Evolutionary conservation across 2,329 filamentous ascomycete species (phyloP), one percentile per base, ranked within the genome.

Genomic region (Pseudocercospora cruenta): DNA sequence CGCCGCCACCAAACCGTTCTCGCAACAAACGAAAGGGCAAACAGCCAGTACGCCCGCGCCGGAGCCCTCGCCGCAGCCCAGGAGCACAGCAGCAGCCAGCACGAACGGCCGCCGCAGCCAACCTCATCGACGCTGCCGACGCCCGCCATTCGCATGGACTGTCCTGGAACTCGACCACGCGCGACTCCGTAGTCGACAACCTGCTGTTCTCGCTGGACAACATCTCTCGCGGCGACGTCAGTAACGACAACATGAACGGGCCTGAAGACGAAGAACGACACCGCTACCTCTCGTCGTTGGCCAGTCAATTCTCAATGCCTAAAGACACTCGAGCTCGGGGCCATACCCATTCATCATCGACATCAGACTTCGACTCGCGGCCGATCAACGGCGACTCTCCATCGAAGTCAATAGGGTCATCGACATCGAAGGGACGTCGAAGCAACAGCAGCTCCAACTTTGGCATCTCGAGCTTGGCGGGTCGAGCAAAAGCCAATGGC

Each of bases 181-280:
- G 94, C 72, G 92, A 96, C 76, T 97, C 94, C 39, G 89, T 99
- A 71, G 93, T 99, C 66, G 91, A 95, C 79, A 96, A 97, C 79
- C 95, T 99, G 90, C 88, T 98, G 67, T 84, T 95, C 70, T 97
- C 94, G 47, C 89, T 99, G 70, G 94, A 97, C 80, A 91, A 94
- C 78, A 88, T 94, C 76, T 90, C 86, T 21, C 67, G 64, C 33
- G 58, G 55, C 21, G 66, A 69, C 65, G 49, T 68, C 22, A 57
- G 43, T 19, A 10, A 33, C 53, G 55, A 39, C 28, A 62, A 39
- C 24, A 67, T 68, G 62, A 65, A 62, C 51, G 67, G 67, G n/a
- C 49, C 58, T 24, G 63, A 70, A 26, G 68, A 72, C 39, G 60
- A 66, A 45, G 69, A 72, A 39, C 63, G 65, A 33, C 66, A 63